These are phyloP conservation scores for Tuber aestivum DNA, from an alignment of 495 filamentous ascomycete genomes.

Conservation along the genomic window DNA sequence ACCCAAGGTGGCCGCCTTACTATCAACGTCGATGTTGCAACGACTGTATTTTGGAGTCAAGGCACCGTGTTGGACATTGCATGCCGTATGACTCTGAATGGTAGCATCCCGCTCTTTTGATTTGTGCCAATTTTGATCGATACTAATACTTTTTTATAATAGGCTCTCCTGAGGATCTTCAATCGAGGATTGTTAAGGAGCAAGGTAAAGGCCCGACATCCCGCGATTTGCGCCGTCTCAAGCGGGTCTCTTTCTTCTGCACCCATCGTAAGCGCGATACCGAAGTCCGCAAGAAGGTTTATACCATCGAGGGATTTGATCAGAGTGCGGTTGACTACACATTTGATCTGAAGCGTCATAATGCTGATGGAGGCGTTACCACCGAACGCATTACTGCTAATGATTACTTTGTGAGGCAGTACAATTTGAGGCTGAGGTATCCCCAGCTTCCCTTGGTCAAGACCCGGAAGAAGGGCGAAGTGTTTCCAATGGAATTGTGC, in stretches of 20 bases:
- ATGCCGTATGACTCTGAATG: slow-evolving; percentile 19
- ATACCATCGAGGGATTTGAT: slow-evolving; percentile 59
- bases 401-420: slow-evolving; percentile 63
- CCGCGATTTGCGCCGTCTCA: slow-evolving; percentile 51
- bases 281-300: slow-evolving; percentile 47
- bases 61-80: slow-evolving; percentile 43
- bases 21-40: slow-evolving; percentile 77
- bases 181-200: slow-evolving; percentile 15
- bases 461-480: slow-evolving; percentile 57
- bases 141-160: slow-evolving; percentile 12
- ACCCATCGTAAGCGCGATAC: slow-evolving; percentile 48
- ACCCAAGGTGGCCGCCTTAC: slow-evolving; percentile 54
- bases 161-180: slow-evolving; percentile 34
- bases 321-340: slow-evolving; percentile 52
- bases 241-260: slow-evolving; percentile 61
- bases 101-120: slow-evolving; percentile 13
- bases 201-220: slow-evolving; percentile 21
- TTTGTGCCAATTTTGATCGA: slow-evolving; percentile 6
- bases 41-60: slow-evolving; percentile 65
- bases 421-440: slow-evolving; percentile 53
- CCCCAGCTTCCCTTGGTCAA: slow-evolving; percentile 63
- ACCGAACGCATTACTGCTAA: slow-evolving; percentile 49
- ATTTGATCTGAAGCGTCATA: slow-evolving; percentile 55
- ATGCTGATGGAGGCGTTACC: slow-evolving; percentile 42
- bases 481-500: slow-evolving; percentile 75